Evolutionary conservation across 129 eudicot species (phyloP).

Genomic region (Centaurea solstitialis): DNA sequence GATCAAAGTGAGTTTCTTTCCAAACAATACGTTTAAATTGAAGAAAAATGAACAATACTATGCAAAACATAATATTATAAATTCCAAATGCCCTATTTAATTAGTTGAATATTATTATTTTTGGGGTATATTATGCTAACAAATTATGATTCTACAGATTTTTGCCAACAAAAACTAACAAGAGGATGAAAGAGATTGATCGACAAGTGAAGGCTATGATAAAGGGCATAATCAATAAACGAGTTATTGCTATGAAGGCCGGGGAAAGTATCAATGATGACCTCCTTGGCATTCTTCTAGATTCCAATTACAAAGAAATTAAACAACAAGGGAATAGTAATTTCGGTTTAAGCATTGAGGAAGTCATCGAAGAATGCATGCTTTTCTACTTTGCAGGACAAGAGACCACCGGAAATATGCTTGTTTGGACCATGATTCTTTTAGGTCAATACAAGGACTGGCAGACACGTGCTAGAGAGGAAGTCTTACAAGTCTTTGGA

Average conservation of each 20-base stretch:
- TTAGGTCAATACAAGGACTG: constrained; percentile 16
- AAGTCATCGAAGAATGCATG: constrained; percentile 43
- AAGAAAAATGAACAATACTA: background rate
- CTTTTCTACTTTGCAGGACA: constrained; percentile 40
- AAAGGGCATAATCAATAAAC: constrained; percentile 26
- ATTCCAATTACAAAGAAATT: constrained; percentile 36
- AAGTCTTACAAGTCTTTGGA: constrained; percentile 25
- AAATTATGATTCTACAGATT: constrained; percentile 4
- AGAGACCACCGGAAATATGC: constrained; percentile 38
- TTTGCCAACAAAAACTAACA: constrained; percentile 35
- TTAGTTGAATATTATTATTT: background rate
- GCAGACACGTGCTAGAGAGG: constrained; percentile 31
- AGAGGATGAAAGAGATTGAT: constrained; percentile 31
- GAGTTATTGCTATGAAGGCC: constrained; percentile 29
- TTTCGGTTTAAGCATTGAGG: constrained; percentile 32
- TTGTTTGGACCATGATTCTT: constrained; percentile 39
- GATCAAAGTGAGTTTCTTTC: constrained; percentile 21
- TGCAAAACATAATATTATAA: background rate
- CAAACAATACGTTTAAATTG: background rate
- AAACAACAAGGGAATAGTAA: constrained; percentile 22
- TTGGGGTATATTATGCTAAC: background rate
- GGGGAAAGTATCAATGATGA: constrained; percentile 32
- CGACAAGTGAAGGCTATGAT: constrained; percentile 16
- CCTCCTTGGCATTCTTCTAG: constrained; percentile 38
- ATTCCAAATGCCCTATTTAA: background rate